These are phyloP conservation scores for Fraxinus pennsylvanica DNA, from an alignment of 257 asterid species.

Conservation along the genomic window DNA sequence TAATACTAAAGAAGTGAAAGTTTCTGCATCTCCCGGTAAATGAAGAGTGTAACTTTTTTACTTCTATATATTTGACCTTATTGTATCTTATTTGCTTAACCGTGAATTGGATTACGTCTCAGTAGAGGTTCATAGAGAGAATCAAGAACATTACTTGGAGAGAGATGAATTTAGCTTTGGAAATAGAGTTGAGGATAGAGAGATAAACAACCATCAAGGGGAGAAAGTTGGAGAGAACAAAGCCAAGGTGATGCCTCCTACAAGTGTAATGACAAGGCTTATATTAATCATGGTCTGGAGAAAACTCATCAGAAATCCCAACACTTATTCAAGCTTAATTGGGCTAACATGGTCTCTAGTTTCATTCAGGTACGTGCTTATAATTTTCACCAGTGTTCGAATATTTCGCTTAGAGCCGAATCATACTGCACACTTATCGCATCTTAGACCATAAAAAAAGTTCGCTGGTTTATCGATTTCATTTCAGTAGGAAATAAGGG, in stretches of 20 bases:
- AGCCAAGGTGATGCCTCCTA: constrained; percentile 62
- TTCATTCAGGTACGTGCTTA: constrained; percentile 49
- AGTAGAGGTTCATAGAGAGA: constrained; percentile 34
- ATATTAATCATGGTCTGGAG: constrained; percentile 77
- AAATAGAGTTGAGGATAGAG: constrained; percentile 29
- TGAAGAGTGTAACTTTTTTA: not conserved
- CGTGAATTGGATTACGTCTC: not conserved
- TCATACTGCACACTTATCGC: not conserved
- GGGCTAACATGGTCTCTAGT: constrained; percentile 64
- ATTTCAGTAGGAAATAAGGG: no score
- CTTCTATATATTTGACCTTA: no score
- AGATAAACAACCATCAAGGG: constrained; percentile 31
- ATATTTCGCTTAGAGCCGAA: not conserved
- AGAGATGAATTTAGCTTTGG: constrained; percentile 38
- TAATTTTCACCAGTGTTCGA: not conserved
- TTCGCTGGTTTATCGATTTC: not conserved
- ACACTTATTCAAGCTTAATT: constrained; percentile 68
- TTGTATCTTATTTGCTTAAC: not conserved
- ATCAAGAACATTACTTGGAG: constrained; percentile 28
- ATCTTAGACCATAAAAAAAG: not conserved
- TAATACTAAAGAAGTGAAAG: constrained; percentile 27
- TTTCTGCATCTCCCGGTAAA: constrained; percentile 27
- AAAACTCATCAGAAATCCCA: constrained; percentile 70
- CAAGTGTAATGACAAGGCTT: constrained; percentile 74
- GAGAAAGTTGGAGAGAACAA: constrained; percentile 44